Base-by-base conservation (phyloP, 257 asterid species). In the Forsythia suspensa region DNA sequence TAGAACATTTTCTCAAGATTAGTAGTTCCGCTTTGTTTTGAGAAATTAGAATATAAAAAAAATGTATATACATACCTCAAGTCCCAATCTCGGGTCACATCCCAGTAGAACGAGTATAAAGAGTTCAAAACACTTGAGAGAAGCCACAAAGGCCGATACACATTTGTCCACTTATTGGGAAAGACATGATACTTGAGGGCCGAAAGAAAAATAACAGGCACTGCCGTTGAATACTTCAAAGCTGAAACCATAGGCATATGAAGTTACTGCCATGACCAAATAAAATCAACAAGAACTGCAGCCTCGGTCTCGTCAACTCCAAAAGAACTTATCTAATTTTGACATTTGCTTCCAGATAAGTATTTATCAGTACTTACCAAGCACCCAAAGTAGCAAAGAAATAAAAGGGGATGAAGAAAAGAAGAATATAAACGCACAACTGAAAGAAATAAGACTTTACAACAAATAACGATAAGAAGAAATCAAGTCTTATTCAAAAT, bases 81-180 rank as follows among this genome's bases (percentile, higher is more conserved):
- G 88, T 96, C 99, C 99, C 99, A 96, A 76, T 94, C 99, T 68
- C 97, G 86, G 16, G 92, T 89, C 34, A 96, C 83, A 84, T 96
- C 99, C 98, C 98, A 96, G 86, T 96, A 94, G 89, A 96, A 96
- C 3, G 99, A 96, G 89, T 96, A 96, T 65, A 89, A 77, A 15
- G 97, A 92, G 87, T 96, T 96, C 84, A 92, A 43, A 73, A 94
- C 93, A 83, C 94, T 83, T 4, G 98, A 96, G 42, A 94, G 83
- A 76, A 96, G 98, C 98, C 99, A 96, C 44, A 96, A 84, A 55
- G 97, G 98, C n/a, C 98, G 90, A 84, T 94, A 92, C 7, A 94
- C 36, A 72, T 77, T 85, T 8, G 85, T 86, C 99, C 99, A 96
- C 72, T 87, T 86, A 29, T 92, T 92, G 67, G 97, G 96, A 51